phyloP scores from a whole-genome alignment of 306 rosid genomes.

The Acacia crassicarpa region DNA sequence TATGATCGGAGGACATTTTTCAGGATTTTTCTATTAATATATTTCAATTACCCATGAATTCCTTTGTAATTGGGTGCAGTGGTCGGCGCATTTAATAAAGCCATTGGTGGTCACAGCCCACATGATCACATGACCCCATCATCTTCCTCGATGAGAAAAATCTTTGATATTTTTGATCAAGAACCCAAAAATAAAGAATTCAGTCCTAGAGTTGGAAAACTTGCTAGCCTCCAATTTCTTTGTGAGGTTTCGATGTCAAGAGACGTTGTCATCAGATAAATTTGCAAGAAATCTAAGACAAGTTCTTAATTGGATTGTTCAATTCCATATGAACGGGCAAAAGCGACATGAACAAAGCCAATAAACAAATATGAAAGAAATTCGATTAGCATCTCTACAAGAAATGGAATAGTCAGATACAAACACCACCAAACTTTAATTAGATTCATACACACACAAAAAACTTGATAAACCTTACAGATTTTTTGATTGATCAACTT shows the following conservation, averaged over 20 bases:
- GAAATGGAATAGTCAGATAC: conserved; percentile 8
- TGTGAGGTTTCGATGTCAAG: not conserved
- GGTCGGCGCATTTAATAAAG: not conserved
- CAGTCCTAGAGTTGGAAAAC: not conserved
- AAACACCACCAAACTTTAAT: not conserved
- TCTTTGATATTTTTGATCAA: too few species aligned
- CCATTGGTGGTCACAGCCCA: not conserved
- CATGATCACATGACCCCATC: not conserved
- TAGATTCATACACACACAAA: not conserved
- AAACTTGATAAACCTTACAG: not conserved
- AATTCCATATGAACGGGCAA: not conserved
- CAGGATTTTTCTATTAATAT: too few species aligned
- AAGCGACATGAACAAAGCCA: not conserved
- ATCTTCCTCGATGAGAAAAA: not conserved
- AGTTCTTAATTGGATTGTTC: not conserved
- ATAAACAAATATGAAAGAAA: conserved; percentile 9
- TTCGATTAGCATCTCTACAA: conserved; percentile 23
- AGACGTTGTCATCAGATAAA: not conserved
- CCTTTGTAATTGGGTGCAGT: too few species aligned
- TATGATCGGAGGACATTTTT: too few species aligned
- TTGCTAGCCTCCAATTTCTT: not conserved
- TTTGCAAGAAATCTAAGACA: not conserved
- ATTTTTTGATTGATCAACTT: not conserved
- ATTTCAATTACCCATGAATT: too few species aligned
- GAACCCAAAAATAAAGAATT: not conserved